Evolutionary conservation across 2,329 filamentous ascomycete species (phyloP), one percentile per base, ranked within the genome.

Genomic region (Coniochaeta ligniaria): DNA sequence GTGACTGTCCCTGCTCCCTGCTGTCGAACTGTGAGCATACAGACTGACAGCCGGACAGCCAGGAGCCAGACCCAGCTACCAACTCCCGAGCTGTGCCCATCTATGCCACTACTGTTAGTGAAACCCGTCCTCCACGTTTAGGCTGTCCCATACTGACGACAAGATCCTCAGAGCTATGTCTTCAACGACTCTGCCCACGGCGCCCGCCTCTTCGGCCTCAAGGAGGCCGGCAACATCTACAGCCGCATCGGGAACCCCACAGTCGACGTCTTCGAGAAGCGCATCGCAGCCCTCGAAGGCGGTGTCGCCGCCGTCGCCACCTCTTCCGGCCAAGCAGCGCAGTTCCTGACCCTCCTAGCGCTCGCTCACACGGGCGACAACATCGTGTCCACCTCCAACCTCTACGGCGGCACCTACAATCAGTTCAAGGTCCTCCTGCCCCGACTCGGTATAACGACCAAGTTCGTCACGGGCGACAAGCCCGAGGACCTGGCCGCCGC

Each of bases 181-280:
- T 99, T 99, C 84, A 89, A 98, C 84, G 91, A 98, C 79, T 96
- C 92, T 58, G 94, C 92, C 57, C 95, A 98, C 71, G 95, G 92
- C 63, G 95, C 95, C 60, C 88, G 92, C 74, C 88, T 99, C 47
- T 99, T 99, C 73, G 91, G 92, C 72, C 90, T 99, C 75, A 96
- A 98, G 80, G 92, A 98, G 78, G 90, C 91, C 70, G 95, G 93
- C 76, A 98, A 98, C 78, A 96, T 98, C 75, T 99, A 99, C 83
- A 95, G 89, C 74, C 91, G 95, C 65, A 92, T 99, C 69, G 92
- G 91, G 89, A 97, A 98, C 88, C 93, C 94, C 2, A 98, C 94
- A 0, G 89, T 94, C 67, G 94, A 96, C 75, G 94, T 98, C 31
- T 94, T 99, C 65, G 95, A 99, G 78, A 96, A 97, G 80, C 87